Evolutionary conservation across 148 eudicot genomes (phyloP).

Genomic region (Beta vulgaris): DNA sequence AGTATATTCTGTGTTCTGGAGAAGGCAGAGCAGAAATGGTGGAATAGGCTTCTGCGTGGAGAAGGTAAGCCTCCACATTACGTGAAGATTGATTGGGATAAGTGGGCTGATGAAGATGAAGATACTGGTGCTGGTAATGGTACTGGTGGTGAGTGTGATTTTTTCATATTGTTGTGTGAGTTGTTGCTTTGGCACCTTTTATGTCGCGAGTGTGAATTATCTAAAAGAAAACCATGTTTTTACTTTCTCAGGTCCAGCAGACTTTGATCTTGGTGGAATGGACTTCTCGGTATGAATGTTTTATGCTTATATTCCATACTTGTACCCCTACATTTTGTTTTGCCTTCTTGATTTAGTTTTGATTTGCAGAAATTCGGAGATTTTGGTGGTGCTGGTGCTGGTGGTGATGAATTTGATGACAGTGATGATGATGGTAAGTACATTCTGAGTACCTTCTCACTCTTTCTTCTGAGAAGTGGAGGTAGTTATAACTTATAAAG

Average conservation of each 20-base stretch:
- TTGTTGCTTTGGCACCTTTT: neutral
- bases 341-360: slow-evolving; percentile 9
- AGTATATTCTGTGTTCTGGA: slow-evolving; percentile 75
- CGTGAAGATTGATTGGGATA: slow-evolving; percentile 97
- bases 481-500: neutral
- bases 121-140: slow-evolving; percentile 31
- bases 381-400: slow-evolving; percentile 44
- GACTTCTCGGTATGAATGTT: slow-evolving; percentile 79
- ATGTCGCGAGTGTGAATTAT: neutral
- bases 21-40: slow-evolving; percentile 86
- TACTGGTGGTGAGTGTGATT: slow-evolving; percentile 14
- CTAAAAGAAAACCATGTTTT: neutral
- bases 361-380: slow-evolving; percentile 73
- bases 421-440: slow-evolving; percentile 52
- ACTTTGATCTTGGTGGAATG: slow-evolving; percentile 83
- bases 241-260: slow-evolving; percentile 49
- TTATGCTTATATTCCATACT: neutral
- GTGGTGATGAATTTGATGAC: slow-evolving; percentile 65
- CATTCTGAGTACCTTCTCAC: neutral
- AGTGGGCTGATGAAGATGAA: slow-evolving; percentile 98
- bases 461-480: neutral
- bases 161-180: neutral
- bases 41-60: slow-evolving; percentile 70
- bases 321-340: neutral
- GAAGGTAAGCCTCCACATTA: slow-evolving; percentile 82